Percentiles rank a stretch among this genome's conserved stretches.
phyloP scores from a whole-genome alignment of 192 early-diverging fungal genomes.

The Lunasporangiospora selenospora region DNA sequence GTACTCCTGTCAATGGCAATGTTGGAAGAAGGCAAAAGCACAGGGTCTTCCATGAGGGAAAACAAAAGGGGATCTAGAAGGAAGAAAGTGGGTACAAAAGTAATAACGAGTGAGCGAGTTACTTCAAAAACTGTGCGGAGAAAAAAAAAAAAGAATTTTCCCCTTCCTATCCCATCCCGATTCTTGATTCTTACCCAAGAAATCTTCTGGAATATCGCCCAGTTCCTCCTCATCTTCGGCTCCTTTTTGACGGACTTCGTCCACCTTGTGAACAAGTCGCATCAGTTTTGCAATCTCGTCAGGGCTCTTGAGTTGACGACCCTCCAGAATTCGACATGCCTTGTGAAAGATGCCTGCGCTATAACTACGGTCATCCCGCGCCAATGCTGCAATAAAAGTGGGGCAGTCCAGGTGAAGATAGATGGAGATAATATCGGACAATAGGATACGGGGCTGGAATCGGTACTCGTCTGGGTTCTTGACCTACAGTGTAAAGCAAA shows the following conservation, averaged over 20 bases:
- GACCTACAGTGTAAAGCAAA: slow-evolving; percentile 60
- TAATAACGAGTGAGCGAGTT: slow-evolving; percentile 1
- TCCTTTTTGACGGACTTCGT: slow-evolving; percentile 67
- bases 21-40: slow-evolving; percentile 84
- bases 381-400: slow-evolving; percentile 81
- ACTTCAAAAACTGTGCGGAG: not conserved
- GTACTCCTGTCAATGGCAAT: slow-evolving; percentile 86
- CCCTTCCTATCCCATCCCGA: not conserved
- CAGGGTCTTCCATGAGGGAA: slow-evolving; percentile 94
- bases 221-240: slow-evolving; percentile 79
- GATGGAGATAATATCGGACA: slow-evolving; percentile 86
- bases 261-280: slow-evolving; percentile 76
- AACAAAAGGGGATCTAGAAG: slow-evolving; percentile 78
- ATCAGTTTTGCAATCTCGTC: slow-evolving; percentile 69
- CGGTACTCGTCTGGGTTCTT: slow-evolving; percentile 86
- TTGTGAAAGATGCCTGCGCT: slow-evolving; percentile 76
- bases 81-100: not conserved
- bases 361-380: slow-evolving; percentile 88
- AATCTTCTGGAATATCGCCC: slow-evolving; percentile 88
- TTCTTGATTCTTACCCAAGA: slow-evolving; percentile 63
- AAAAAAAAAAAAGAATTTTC: not conserved
- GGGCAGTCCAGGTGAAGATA: slow-evolving; percentile 75
- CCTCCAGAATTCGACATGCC: slow-evolving; percentile 72
- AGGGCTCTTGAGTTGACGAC: slow-evolving; percentile 66
- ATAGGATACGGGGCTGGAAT: slow-evolving; percentile 83